Conservation (phyloP, 768 basidiomycete species). For the Phylloporus sp. region DNA sequence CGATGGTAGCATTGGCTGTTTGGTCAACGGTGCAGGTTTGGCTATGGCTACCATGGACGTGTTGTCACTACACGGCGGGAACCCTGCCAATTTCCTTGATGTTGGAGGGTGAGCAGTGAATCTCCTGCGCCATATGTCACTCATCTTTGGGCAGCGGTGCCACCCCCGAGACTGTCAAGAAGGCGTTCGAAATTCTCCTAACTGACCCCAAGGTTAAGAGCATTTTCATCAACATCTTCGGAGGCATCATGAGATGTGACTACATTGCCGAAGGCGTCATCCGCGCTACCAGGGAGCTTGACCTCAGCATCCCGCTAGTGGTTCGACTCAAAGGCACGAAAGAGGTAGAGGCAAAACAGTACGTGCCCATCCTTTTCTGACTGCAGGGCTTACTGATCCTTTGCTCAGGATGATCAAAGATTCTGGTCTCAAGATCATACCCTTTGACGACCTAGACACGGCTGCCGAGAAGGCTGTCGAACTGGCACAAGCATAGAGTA, state of each 20-base stretch:
- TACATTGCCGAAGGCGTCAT: conserved; percentile 98
- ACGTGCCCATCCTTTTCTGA: conserved; percentile 29
- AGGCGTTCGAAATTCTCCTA: conserved; percentile 94
- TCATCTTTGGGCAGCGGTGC: conserved; percentile 62
- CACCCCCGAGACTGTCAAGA: conserved; percentile 99
- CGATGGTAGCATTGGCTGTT: conserved; percentile 93
- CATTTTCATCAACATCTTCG: conserved; percentile 98
- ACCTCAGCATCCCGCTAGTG: conserved; percentile 79
- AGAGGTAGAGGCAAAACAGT: conserved; percentile 94
- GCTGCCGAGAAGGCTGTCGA: conserved; percentile 80
- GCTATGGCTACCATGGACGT: conserved; percentile 99
- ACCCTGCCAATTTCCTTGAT: conserved; percentile 98
- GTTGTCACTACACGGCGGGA: conserved; percentile 90
- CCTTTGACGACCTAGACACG: conserved; percentile 90
- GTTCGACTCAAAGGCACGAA: conserved; percentile 97
- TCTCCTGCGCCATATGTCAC: background rate
- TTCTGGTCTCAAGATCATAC: conserved; percentile 88
- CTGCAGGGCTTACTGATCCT: conserved; percentile 3
- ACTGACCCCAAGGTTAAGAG: conserved; percentile 91
- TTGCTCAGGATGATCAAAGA: conserved; percentile 79
- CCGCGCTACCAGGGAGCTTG: conserved; percentile 90
- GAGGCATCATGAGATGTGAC: conserved; percentile 99
- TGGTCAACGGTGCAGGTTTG: conserved; percentile 97
- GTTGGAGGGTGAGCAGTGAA: conserved; percentile 73
- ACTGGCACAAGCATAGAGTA: conserved; percentile 48